Percentiles rank a stretch among this genome's conserved stretches.
Conservation (phyloP, 257 asterid species). For the Primulina eburnea region DNA sequence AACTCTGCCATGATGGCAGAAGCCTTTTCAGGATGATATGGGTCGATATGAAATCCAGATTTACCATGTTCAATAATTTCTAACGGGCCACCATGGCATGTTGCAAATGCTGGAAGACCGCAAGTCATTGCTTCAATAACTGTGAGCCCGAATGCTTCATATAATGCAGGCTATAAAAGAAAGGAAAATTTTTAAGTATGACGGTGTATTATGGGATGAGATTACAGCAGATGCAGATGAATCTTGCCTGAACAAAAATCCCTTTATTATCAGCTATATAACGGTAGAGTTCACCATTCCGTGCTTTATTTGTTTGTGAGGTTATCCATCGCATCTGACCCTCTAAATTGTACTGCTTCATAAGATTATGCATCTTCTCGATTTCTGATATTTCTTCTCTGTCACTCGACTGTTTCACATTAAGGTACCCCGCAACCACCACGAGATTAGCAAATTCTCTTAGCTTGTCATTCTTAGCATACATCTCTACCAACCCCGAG, state of each 20-base stretch:
- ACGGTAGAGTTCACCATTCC: conserved; percentile 93
- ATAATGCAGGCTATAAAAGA: conserved; percentile 74
- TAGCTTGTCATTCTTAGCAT: conserved; percentile 61
- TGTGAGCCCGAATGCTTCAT: conserved; percentile 97
- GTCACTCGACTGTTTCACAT: conserved; percentile 73
- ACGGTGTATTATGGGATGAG: not conserved
- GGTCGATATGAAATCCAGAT: conserved; percentile 91
- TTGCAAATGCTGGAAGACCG: conserved; percentile 92
- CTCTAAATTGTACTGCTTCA: conserved; percentile 56
- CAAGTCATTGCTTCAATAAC: conserved; percentile 97
- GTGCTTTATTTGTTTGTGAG: conserved; percentile 78
- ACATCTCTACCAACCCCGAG: conserved; percentile 84
- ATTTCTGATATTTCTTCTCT: conserved; percentile 89
- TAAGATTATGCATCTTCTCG: conserved; percentile 89
- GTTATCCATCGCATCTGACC: conserved; percentile 84
- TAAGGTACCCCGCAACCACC: conserved; percentile 81
- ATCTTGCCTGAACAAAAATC: conserved; percentile 80
- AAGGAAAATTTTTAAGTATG: not conserved
- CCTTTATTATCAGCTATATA: conserved; percentile 93
- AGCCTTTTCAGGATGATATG: conserved; percentile 82
- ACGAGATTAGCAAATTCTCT: conserved; percentile 83
- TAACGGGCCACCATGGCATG: conserved; percentile 90
- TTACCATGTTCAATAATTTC: conserved; percentile 88
- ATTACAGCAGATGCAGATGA: not conserved
- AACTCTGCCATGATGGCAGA: conserved; percentile 61